Base-by-base conservation (phyloP, 495 filamentous ascomycete species). In the Penicillium riverlandense region DNA sequence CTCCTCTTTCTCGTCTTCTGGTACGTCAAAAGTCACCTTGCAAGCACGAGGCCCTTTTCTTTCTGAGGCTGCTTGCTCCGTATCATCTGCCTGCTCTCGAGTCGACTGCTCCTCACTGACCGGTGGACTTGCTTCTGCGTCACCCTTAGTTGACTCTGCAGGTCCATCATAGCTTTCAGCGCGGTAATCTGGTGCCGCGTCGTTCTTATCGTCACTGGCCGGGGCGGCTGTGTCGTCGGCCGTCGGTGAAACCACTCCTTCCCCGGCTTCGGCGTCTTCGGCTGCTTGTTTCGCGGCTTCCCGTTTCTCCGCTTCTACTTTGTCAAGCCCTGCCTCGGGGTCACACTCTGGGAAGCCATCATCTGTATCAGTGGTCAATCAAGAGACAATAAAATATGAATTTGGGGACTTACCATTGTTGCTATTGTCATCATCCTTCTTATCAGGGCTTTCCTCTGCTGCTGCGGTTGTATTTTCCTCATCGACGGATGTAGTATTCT, bases 261-360 rank as follows among this genome's bases (percentile, higher is more conserved):
- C 44, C 33, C 58, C 50, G 4, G 47, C 38, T 43, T 40, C 35
- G 7, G 61, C 52, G 2, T 55, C 57, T 46, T 59, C 57, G n/a
- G 52, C 58, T 13, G 53, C 50, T 37, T 50, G 39, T 39, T 52
- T 48, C 29, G 52, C 57, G n/a, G 42, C 47, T 27, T 47, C 57
- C 32, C 53, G 52, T 34, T 63, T 61, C 40, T 63, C 61, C 15
- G 59, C 58, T 33, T 63, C 57, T 55, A 63, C 54, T 29, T 54
- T 49, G 31, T 63, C 60, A 16, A 40, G 45, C 49, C 54, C 62
- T 42, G 48, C 53, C 14, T 55, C 52, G 41, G 49, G 53, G 44
- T 62, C 49, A 49, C 40, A 49, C 32, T 57, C 55, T 50, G 62
- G 55, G 49, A 63, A 63, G 36, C 55, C 50, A 33, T 63, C 60